These are phyloP conservation scores for Fusarium sp. DNA, from an alignment of 2,329 filamentous ascomycete genomes.

Conservation along the genomic window DNA sequence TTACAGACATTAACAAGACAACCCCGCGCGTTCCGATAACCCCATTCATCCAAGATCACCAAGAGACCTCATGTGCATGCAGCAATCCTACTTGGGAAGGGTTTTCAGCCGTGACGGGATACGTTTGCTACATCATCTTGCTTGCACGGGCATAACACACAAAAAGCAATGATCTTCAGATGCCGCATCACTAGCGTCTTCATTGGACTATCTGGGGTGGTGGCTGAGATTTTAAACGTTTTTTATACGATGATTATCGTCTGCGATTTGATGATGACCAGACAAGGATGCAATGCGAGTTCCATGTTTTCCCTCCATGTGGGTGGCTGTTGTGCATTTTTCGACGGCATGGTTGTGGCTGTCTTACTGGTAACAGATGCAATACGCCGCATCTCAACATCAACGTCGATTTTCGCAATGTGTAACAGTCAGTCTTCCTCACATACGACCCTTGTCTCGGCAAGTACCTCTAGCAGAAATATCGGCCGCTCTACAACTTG, in stretches of 20 bases:
- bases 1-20: constrained; percentile 8
- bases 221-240: constrained; percentile 9
- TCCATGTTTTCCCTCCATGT: not conserved
- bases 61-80: constrained; percentile 12
- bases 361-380: not conserved
- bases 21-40: not conserved
- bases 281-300: constrained; percentile 14
- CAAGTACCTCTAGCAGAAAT: constrained; percentile 36
- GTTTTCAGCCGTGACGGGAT: constrained; percentile 43
- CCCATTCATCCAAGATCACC: not conserved
- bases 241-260: constrained; percentile 7
- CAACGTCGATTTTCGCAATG: constrained; percentile 10
- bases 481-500: constrained; percentile 5
- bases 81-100: constrained; percentile 21
- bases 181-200: constrained; percentile 1
- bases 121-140: constrained; percentile 35
- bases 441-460: constrained; percentile 28
- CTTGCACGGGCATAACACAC: constrained; percentile 28
- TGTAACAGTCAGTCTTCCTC: constrained; percentile 5
- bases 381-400: constrained; percentile 5
- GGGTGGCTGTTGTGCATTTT: constrained; percentile 7
- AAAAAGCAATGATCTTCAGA: constrained; percentile 36
- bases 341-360: not conserved
- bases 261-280: not conserved
- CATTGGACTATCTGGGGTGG: constrained; percentile 11